phyloP scores from a whole-genome alignment of 23 red algal species.

The Rhodosorus marinus region DNA sequence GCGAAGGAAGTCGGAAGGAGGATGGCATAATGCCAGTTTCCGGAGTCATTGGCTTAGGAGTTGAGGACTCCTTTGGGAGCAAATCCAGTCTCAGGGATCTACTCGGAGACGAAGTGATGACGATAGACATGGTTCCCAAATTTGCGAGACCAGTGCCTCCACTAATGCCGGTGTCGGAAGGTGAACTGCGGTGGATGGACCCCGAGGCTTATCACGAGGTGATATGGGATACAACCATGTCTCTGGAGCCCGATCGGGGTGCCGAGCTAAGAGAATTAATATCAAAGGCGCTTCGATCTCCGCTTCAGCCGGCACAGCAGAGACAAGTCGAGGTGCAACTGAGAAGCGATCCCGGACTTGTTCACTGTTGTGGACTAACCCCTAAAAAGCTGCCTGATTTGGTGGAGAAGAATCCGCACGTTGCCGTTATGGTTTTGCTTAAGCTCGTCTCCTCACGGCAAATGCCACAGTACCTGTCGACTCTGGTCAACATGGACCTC shows the following conservation, averaged over 20 bases:
- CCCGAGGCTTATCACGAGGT: slow-evolving; percentile 51
- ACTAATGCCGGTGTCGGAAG: slow-evolving; percentile 32
- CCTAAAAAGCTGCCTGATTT: slow-evolving; percentile 66
- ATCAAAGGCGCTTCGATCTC: slow-evolving; percentile 29
- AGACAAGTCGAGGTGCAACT: slow-evolving; percentile 3
- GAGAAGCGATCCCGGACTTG: slow-evolving; percentile 34
- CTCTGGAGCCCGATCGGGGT: slow-evolving; percentile 22
- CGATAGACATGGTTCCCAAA: slow-evolving; percentile 9
- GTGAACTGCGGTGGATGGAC: slow-evolving; percentile 60
- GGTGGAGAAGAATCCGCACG: slow-evolving; percentile 60
- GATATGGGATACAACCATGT: slow-evolving; percentile 58
- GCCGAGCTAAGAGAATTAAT: slow-evolving; percentile 50
- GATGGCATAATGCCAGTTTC: too few relatives aligned
- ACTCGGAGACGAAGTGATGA: neutral
- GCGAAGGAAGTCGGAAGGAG: too few relatives aligned
- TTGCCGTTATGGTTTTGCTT: slow-evolving; percentile 58
- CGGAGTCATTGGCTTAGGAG: too few relatives aligned
- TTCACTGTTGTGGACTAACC: slow-evolving; percentile 50
- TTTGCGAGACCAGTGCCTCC: slow-evolving; percentile 62
- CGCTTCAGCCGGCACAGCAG: slow-evolving; percentile 24
- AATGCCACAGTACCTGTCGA: slow-evolving; percentile 46
- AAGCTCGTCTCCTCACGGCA: slow-evolving; percentile 28
- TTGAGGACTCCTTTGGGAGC: too few relatives aligned
- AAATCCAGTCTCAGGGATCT: too few relatives aligned
- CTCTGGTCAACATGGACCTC: slow-evolving; percentile 72